A percentile compares a stretch with the other conserved stretches of the same genome.
Evolutionary conservation across 2,329 filamentous ascomycete species (phyloP).

Genomic region (Cladosporium sp.): DNA sequence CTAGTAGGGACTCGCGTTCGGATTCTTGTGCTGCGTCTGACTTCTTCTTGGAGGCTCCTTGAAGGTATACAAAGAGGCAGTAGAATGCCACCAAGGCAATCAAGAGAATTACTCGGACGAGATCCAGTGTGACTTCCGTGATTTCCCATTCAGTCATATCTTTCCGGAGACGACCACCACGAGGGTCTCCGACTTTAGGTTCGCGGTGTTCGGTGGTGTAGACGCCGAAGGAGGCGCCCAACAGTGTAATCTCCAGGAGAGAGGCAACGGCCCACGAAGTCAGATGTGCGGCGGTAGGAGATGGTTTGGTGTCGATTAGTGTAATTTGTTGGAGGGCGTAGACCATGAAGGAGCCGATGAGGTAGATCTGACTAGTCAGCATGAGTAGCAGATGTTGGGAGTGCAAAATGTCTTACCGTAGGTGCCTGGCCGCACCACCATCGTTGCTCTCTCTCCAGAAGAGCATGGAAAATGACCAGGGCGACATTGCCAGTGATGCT

Average conservation of each 20-base stretch:
- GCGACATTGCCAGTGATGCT: conserved; percentile 75
- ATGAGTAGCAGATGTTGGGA: background rate
- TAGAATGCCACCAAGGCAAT: conserved; percentile 62
- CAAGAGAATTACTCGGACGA: conserved; percentile 68
- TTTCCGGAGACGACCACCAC: conserved; percentile 36
- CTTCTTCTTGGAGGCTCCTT: conserved; percentile 22
- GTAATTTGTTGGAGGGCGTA: conserved; percentile 85
- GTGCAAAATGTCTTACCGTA: conserved; percentile 59
- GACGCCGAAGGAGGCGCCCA: conserved; percentile 67
- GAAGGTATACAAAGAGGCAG: conserved; percentile 52
- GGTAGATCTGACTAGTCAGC: conserved; percentile 66
- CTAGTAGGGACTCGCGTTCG: conserved; percentile 58
- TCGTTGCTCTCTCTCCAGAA: conserved; percentile 62
- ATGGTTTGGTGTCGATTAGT: conserved; percentile 77
- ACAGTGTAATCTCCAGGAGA: conserved; percentile 71
- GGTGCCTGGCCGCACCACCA: conserved; percentile 83
- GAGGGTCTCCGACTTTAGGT: conserved; percentile 52
- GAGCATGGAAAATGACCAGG: conserved; percentile 72
- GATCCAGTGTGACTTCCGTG: conserved; percentile 65
- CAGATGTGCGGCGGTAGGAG: conserved; percentile 77
- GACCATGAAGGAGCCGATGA: conserved; percentile 81
- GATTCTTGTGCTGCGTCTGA: conserved; percentile 33
- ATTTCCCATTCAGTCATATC: conserved; percentile 61
- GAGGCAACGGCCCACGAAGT: conserved; percentile 74
- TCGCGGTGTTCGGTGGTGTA: conserved; percentile 69